These are phyloP conservation scores for Oryza nivara DNA, from an alignment of 176 grass and related monocot species.

Conservation along the genomic window DNA sequence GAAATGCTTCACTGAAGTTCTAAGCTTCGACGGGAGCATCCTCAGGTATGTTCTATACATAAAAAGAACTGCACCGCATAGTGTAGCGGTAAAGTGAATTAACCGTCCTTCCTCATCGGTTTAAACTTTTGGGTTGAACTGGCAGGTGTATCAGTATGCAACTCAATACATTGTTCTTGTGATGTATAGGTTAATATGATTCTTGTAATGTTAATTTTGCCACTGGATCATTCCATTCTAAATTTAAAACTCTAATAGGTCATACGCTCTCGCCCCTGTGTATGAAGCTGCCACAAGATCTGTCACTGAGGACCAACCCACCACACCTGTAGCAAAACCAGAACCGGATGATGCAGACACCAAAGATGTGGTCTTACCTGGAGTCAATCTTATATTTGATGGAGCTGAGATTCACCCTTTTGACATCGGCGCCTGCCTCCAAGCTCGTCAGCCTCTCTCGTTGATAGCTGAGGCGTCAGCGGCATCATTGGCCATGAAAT, in stretches of 20 bases:
- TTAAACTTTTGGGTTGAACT: not conserved
- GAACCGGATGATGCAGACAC: constrained; percentile 79
- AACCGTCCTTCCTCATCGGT: not conserved
- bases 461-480: constrained; percentile 78
- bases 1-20: constrained; percentile 75
- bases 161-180: not conserved
- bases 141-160: no score
- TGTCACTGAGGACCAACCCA: constrained; percentile 62
- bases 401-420: constrained; percentile 73
- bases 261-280: constrained; percentile 70
- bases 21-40: constrained; percentile 91
- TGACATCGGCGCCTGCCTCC: constrained; percentile 83
- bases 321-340: constrained; percentile 39
- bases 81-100: not conserved
- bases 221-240: not conserved
- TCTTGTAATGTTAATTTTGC: constrained; percentile 3
- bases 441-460: constrained; percentile 78
- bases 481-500: constrained; percentile 62
- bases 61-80: not conserved
- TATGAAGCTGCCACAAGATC: constrained; percentile 72
- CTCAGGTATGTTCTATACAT: constrained; percentile 60
- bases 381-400: constrained; percentile 94
- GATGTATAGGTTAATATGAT: constrained; percentile 1
- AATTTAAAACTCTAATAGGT: constrained; percentile 40
- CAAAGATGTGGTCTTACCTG: constrained; percentile 80